A percentile compares a stretch with the other conserved stretches of the same genome.
Conservation (phyloP, 2,329 filamentous ascomycete genomes). For the Clarireedia paspali region DNA sequence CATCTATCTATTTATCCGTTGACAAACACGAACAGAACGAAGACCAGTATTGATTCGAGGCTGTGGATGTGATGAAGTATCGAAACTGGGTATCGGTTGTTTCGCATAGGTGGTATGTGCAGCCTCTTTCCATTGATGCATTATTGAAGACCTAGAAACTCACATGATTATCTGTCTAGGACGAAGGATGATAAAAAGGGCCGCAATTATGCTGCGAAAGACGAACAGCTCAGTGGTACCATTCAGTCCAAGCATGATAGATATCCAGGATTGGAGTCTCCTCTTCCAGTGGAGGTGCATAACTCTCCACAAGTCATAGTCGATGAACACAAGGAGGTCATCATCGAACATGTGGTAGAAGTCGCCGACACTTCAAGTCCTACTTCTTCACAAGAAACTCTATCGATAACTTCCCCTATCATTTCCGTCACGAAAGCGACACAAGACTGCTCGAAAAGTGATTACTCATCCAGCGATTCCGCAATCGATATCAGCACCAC, state of each 20-base stretch:
- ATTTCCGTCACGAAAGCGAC: too few species aligned
- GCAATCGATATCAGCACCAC: not conserved
- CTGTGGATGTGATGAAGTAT: conserved; percentile 2
- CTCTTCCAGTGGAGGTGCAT: not conserved
- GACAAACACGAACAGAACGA: not conserved
- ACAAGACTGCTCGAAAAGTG: too few species aligned
- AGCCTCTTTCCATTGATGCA: not conserved
- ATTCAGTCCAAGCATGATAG: not conserved
- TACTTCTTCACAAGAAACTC: too few species aligned
- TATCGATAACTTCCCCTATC: too few species aligned
- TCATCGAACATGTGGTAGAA: not conserved
- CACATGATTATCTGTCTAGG: not conserved
- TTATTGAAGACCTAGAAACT: not conserved
- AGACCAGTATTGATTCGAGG: too few species aligned
- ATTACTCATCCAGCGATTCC: not conserved
- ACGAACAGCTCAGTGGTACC: not conserved
- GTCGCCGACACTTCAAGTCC: too few species aligned
- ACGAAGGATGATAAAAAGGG: not conserved
- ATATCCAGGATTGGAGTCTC: not conserved
- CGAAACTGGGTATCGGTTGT: conserved; percentile 1
- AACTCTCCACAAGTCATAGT: not conserved
- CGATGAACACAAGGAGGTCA: not conserved
- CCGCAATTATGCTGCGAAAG: not conserved
- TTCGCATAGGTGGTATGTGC: conserved; percentile 2
- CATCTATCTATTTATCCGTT: not conserved